Conservation (phyloP, 768 basidiomycete species). For the Serendipita sp. region DNA sequence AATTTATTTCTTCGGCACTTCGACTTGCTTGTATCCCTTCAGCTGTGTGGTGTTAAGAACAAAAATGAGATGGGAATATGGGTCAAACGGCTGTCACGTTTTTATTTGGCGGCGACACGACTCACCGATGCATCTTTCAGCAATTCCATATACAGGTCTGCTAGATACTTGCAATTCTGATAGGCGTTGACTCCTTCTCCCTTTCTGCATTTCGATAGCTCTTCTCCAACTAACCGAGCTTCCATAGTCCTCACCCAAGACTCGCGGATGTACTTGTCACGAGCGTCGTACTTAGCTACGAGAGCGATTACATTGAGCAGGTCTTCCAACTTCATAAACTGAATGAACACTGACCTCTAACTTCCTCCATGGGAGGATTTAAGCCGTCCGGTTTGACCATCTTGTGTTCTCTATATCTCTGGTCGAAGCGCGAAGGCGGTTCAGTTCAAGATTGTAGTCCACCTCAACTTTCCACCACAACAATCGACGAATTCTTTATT, state of each 20-base stretch:
- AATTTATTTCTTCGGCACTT: conserved; percentile 17
- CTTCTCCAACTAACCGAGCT: conserved; percentile 70
- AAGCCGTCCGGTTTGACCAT: not conserved
- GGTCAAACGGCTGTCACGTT: too few relatives aligned
- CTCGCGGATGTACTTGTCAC: conserved; percentile 69
- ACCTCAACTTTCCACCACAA: not conserved
- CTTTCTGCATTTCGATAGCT: conserved; percentile 78
- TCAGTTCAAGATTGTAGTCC: not conserved
- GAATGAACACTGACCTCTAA: not conserved
- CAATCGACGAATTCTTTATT: too few relatives aligned
- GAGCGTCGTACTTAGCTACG: conserved; percentile 19
- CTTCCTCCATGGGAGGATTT: not conserved
- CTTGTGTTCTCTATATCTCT: not conserved
- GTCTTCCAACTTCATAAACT: not conserved
- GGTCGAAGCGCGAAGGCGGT: not conserved
- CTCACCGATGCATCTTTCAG: conserved; percentile 67
- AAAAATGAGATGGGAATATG: not conserved
- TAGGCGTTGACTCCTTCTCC: conserved; percentile 86
- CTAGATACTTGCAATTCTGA: conserved; percentile 74
- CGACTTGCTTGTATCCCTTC: conserved; percentile 71
- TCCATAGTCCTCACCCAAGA: conserved; percentile 95
- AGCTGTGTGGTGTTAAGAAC: conserved; percentile 33
- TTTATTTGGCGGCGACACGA: conserved; percentile 10
- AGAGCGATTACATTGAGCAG: not conserved
- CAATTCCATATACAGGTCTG: conserved; percentile 69